A percentile compares a stretch with the other conserved stretches of the same genome.
These are phyloP conservation scores for Trypanosoma vivax DNA, from an alignment of 208 protist genomes.

Conservation along the genomic window DNA sequence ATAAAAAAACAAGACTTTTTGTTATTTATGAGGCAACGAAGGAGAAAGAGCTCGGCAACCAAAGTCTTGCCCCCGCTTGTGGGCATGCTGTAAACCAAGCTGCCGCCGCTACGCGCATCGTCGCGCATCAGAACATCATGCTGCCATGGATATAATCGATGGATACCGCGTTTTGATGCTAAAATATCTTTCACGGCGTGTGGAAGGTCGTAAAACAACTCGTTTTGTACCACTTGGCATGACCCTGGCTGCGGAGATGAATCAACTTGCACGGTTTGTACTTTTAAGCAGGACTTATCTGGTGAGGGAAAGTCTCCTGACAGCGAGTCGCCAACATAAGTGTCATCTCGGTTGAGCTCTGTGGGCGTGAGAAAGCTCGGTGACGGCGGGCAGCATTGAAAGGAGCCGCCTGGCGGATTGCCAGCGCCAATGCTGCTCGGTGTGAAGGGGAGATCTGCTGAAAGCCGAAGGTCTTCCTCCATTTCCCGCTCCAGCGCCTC, in stretches of 20 bases:
- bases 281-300: too few relatives aligned
- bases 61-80: slow-evolving; percentile 92
- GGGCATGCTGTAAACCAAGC: slow-evolving; percentile 86
- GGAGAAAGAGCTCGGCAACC: slow-evolving; percentile 90
- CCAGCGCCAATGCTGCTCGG: slow-evolving; percentile 19
- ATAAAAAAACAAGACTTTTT: slow-evolving; percentile 82
- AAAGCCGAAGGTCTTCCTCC: slow-evolving; percentile 61
- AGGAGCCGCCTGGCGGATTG: slow-evolving; percentile 14
- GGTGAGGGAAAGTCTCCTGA: too few relatives aligned
- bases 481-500: slow-evolving; percentile 36
- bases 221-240: too few relatives aligned
- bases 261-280: too few relatives aligned
- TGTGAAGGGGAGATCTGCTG: slow-evolving; percentile 55
- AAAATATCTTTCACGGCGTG: slow-evolving; percentile 33
- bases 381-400: too few relatives aligned
- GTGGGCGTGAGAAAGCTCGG: too few relatives aligned
- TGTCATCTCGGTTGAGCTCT: too few relatives aligned
- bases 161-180: slow-evolving; percentile 31
- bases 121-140: slow-evolving; percentile 56
- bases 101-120: slow-evolving; percentile 48
- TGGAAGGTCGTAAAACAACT: slow-evolving; percentile 54
- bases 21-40: slow-evolving; percentile 67
- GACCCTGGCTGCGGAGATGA: too few relatives aligned
- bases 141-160: slow-evolving; percentile 81
- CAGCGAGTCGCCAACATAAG: too few relatives aligned